A percentile compares a stretch with the other conserved stretches of the same genome.
phyloP scores from a whole-genome alignment of 768 basidiomycete genomes.

The Lactarius hengduanensis region DNA sequence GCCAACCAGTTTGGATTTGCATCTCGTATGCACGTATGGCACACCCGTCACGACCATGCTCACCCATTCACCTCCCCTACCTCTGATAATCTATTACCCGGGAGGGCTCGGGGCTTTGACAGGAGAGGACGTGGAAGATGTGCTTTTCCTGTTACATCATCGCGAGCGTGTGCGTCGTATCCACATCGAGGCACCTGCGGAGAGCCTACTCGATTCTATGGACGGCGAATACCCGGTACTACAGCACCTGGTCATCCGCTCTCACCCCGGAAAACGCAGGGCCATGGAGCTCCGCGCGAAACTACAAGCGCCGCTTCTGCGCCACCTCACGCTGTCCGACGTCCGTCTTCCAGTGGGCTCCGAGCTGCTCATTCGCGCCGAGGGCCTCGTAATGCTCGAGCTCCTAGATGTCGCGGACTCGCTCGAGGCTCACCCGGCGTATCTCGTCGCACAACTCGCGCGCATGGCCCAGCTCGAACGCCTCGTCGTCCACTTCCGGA shows the following conservation, averaged over 20 bases:
- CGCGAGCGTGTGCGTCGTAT: constrained; percentile 10
- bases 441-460: not conserved
- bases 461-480: constrained; percentile 4
- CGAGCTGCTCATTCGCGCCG: not conserved
- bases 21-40: constrained; percentile 6
- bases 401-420: not conserved
- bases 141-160: not conserved
- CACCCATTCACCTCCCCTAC: not conserved
- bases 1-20: not conserved
- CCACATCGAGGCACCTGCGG: not conserved
- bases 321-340: not conserved
- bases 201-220: not conserved
- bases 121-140: not conserved
- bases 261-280: not conserved
- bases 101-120: not conserved
- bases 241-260: not conserved
- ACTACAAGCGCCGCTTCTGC: not conserved
- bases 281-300: not conserved
- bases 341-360: not conserved
- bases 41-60: constrained; percentile 1
- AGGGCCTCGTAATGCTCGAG: not conserved
- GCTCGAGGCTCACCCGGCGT: not conserved
- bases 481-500: constrained; percentile 2
- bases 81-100: constrained; percentile 2
- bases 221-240: constrained; percentile 5